Percentiles rank a stretch among this genome's conserved stretches.
Evolutionary conservation across 2,329 filamentous ascomycete species (phyloP).

Genomic region (Madurella mycetomatis): DNA sequence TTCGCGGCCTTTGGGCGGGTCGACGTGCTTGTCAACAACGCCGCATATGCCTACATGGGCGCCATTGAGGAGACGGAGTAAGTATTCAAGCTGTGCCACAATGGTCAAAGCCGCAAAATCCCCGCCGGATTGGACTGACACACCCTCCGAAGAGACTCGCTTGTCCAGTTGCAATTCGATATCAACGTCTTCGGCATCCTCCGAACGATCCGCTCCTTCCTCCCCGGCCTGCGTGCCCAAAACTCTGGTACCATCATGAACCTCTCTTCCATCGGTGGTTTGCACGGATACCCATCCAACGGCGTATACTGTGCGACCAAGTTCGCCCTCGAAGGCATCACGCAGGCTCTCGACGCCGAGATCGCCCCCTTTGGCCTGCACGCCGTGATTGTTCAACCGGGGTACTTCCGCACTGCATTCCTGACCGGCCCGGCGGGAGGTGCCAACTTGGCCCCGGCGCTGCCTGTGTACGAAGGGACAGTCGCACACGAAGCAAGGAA

Average conservation of each 20-base stretch:
- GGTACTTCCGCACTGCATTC: constrained; percentile 48
- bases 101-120: neutral
- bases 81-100: neutral
- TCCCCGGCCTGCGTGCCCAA: constrained; percentile 43
- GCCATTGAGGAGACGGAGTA: constrained; percentile 37
- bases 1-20: constrained; percentile 38
- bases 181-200: constrained; percentile 48
- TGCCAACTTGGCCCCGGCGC: constrained; percentile 23
- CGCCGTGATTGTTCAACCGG: constrained; percentile 45
- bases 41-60: constrained; percentile 41
- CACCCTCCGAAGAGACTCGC: constrained; percentile 34
- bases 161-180: constrained; percentile 32
- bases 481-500: constrained; percentile 25
- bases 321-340: constrained; percentile 39
- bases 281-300: constrained; percentile 35
- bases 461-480: constrained; percentile 29
- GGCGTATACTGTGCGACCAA: constrained; percentile 46
- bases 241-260: constrained; percentile 42
- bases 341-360: constrained; percentile 41
- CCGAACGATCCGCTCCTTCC: constrained; percentile 42
- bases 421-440: constrained; percentile 22
- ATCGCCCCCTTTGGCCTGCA: constrained; percentile 40
- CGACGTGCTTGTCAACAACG: constrained; percentile 45
- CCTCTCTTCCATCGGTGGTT: constrained; percentile 43
- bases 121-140: neutral